Evolutionary conservation across 2,329 filamentous ascomycete genomes (phyloP), one percentile per base, ranked within the genome.

Genomic region (Fusarium sp.): DNA sequence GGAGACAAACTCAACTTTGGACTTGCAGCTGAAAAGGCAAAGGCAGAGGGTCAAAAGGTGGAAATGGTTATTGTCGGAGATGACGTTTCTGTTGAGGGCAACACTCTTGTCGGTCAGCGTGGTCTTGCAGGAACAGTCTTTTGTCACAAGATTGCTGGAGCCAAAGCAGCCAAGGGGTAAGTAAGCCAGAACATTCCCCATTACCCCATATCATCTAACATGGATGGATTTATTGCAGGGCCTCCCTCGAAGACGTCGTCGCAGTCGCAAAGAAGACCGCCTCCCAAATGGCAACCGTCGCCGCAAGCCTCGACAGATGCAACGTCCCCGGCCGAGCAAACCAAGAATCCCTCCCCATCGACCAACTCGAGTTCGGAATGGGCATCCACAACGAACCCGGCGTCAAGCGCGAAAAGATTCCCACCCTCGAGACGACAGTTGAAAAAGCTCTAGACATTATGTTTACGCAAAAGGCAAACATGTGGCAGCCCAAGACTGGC

Each of bases 1-100:
- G 77, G 77, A 22, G 77, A 78, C 53, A 78, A 78, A 56, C 74
- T 78, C 56, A 78, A 78, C 67, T 78, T 79, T 59, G 77, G 77
- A 6, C 60, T 79, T 17, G 78, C 78, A 4, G 78, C 78, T 5
- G 78, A 79, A 65, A 78, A 79, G 63, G 78, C 78, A 36, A 79
- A 79, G 57, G 71, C 78, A 4, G 64, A 73, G 10, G 75, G 75
- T 1, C 73, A 75, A 22, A 69, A 70, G 20, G 72, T 77, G 5
- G 69, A 73, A 56, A 77, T 77, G 72, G 75, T 77, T 17, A 68
- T 77, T 16, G 70, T 77, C 1, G 75, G 75, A 8, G 75, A 77
- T 2, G 75, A 77, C 44, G 75, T 77, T 5, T 77, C 75, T 1
- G 75, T 77, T 0, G 70, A 77, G 29, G 75, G 75, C 11, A 77